These are phyloP conservation scores for Lachnellula subtilissima DNA, from an alignment of 2,329 filamentous ascomycete genomes.

Conservation along the genomic window DNA sequence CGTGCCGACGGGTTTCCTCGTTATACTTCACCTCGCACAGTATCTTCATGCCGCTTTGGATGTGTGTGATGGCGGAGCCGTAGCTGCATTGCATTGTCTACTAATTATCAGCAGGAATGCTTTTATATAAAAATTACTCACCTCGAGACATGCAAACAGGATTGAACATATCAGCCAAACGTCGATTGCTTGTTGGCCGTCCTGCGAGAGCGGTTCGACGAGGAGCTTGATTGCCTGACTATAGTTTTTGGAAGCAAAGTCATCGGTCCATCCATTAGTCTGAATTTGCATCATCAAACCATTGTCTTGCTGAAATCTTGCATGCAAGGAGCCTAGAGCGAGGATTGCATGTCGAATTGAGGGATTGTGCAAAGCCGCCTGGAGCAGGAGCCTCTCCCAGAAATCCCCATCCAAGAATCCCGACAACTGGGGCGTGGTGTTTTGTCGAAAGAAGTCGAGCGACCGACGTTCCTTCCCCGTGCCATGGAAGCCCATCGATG, in stretches of 20 bases:
- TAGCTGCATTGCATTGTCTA: constrained; percentile 21
- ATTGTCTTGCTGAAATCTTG: too few species aligned
- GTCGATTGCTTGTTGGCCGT: too few species aligned
- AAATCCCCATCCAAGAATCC: not conserved
- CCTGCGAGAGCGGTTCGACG: too few species aligned
- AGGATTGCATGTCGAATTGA: not conserved
- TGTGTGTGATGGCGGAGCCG: constrained; percentile 16
- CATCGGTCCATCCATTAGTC: too few species aligned
- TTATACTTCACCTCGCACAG: constrained; percentile 17
- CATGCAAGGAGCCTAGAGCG: not conserved
- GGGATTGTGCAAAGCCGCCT: not conserved
- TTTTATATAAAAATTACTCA: too few species aligned
- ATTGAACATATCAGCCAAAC: too few species aligned
- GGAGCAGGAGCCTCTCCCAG: not conserved
- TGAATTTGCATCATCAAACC: too few species aligned
- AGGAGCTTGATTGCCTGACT: too few species aligned
- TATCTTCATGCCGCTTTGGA: constrained; percentile 20
- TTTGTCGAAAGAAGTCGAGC: not conserved
- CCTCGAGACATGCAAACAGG: too few species aligned
- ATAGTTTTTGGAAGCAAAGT: too few species aligned
- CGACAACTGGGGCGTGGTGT: not conserved
- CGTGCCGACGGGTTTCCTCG: constrained; percentile 3
- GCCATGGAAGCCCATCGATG: not conserved
- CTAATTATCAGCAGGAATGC: too few species aligned
- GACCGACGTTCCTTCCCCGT: not conserved